Evolutionary conservation across 1,284 basidiomycete species (phyloP).

Genomic region (Kwoniella shivajii): DNA sequence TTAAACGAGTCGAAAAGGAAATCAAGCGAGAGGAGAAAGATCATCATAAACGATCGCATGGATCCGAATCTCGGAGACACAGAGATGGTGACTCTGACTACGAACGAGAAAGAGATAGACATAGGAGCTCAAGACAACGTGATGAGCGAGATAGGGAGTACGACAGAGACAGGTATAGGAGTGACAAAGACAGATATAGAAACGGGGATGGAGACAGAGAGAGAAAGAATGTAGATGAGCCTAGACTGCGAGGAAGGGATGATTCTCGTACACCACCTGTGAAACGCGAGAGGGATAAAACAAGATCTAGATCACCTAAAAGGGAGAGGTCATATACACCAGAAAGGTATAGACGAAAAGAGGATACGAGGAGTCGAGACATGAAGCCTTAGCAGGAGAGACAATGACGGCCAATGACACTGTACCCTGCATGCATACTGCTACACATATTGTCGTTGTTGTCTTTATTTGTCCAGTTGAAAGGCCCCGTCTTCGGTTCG

Average conservation of each 20-base stretch:
- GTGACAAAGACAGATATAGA: slow-evolving; percentile 12
- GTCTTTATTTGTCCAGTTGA: not conserved
- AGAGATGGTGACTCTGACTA: slow-evolving; percentile 17
- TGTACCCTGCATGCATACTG: not conserved
- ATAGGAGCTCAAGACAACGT: slow-evolving; percentile 8
- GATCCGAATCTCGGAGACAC: slow-evolving; percentile 8
- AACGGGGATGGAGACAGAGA: not conserved
- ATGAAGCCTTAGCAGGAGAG: slow-evolving; percentile 9
- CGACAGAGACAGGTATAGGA: slow-evolving; percentile 16
- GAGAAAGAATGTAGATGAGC: slow-evolving; percentile 2
- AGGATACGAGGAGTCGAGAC: not conserved
- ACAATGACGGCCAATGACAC: not conserved
- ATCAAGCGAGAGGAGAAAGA: slow-evolving; percentile 46
- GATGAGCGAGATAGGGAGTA: slow-evolving; percentile 10
- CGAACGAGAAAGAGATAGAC: slow-evolving; percentile 16
- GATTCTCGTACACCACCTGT: slow-evolving; percentile 12
- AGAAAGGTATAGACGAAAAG: not conserved
- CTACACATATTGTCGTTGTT: not conserved
- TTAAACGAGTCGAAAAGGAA: slow-evolving; percentile 47
- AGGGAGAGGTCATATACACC: slow-evolving; percentile 5
- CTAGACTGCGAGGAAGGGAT: not conserved
- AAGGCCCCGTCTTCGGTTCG: too few species aligned
- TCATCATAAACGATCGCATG: slow-evolving; percentile 9
- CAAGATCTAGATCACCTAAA: slow-evolving; percentile 12
- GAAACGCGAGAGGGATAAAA: slow-evolving; percentile 5